Conservation (phyloP, 208 protist genomes). For the Acanthamoeba triangularis region DNA sequence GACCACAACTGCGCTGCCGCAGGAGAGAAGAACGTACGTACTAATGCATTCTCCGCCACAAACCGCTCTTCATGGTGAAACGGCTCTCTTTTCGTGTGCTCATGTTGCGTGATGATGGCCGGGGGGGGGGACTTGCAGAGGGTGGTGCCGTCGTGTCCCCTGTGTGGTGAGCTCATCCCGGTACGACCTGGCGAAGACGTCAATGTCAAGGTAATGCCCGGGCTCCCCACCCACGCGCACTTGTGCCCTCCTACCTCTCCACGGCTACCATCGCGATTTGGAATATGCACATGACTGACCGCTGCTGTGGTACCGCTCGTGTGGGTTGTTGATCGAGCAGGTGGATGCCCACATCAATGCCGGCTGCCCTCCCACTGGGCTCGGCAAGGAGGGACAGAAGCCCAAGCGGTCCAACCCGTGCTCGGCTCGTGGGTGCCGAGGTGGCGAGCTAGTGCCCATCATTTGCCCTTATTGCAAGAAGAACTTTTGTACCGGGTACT, state of each 20-base stretch:
- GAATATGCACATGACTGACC: not conserved
- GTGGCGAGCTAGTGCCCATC: constrained; percentile 44
- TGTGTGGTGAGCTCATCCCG: constrained; percentile 33
- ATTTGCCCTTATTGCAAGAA: constrained; percentile 56
- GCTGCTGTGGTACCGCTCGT: not conserved
- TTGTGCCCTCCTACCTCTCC: not conserved
- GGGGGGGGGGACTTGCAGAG: not conserved
- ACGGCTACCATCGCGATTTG: not conserved
- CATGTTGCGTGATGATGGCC: not conserved
- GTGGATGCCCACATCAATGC: constrained; percentile 46
- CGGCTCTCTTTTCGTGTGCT: not conserved
- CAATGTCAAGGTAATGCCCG: not conserved
- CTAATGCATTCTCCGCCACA: too few relatives aligned
- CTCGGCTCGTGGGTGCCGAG: not conserved
- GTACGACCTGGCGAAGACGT: constrained; percentile 21
- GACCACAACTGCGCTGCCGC: constrained; percentile 38
- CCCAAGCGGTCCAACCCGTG: constrained; percentile 40
- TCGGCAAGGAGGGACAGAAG: constrained; percentile 27
- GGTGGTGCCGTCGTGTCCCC: constrained; percentile 31
- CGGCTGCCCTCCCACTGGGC: constrained; percentile 17
- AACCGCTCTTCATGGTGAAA: too few relatives aligned
- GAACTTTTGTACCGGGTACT: constrained; percentile 65
- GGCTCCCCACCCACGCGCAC: not conserved
- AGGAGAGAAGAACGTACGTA: not conserved
- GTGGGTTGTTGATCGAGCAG: not conserved